phyloP scores from a whole-genome alignment of 257 asterid species.

The Jaltomata sinuosa region DNA sequence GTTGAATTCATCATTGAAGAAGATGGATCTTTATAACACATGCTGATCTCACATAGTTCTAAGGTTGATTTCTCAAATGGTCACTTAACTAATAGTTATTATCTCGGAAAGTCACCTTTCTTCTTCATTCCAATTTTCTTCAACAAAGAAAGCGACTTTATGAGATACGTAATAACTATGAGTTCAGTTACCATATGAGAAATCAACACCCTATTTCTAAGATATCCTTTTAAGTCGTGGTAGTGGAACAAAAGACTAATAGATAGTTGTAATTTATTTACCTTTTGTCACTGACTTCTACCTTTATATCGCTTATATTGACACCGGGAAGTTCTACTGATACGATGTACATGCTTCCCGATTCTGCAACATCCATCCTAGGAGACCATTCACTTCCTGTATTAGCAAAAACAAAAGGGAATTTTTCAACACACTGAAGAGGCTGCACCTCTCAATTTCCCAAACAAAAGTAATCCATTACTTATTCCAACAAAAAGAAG shows the following conservation, averaged over 20 bases:
- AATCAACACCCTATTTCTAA: neutral
- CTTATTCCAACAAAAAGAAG: neutral
- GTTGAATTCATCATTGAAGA: neutral
- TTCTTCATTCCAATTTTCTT: too few species aligned
- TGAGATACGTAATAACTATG: too few species aligned
- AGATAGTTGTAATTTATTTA: neutral
- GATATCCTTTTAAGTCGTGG: neutral
- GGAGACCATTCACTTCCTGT: conserved; percentile 46
- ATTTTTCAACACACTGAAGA: neutral
- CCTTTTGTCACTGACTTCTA: conserved; percentile 56
- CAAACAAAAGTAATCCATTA: neutral
- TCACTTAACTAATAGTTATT: too few species aligned
- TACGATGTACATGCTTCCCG: conserved; percentile 40
- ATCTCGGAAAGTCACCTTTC: neutral
- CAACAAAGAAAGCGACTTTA: too few species aligned
- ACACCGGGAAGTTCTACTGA: conserved; percentile 77
- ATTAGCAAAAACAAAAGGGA: neutral
- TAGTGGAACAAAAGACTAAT: neutral
- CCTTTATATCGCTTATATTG: conserved; percentile 35
- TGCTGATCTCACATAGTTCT: neutral
- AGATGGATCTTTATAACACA: neutral
- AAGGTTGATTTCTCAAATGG: neutral
- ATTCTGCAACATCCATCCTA: conserved; percentile 67
- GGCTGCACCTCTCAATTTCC: neutral
- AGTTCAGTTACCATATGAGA: neutral